phyloP scores from a whole-genome alignment of 306 rosid genomes.

The Lathyrus oleraceus region DNA sequence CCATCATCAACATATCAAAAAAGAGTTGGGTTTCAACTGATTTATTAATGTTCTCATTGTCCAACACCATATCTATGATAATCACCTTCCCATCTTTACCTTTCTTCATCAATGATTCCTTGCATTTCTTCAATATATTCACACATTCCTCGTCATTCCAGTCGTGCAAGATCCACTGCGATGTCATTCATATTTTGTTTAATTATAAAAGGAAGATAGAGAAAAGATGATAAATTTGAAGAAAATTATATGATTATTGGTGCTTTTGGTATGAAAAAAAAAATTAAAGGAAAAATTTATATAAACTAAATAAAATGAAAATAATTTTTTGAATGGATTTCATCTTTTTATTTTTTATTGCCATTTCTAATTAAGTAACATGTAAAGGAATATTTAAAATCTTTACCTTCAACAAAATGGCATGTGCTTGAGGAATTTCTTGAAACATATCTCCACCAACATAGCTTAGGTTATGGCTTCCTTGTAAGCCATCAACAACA shows the following conservation, averaged over 20 bases:
- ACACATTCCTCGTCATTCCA: constrained; percentile 31
- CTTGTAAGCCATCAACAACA: constrained; percentile 45
- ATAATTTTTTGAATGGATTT: no score
- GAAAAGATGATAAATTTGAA: background rate
- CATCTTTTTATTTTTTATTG: no score
- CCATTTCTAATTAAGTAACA: no score
- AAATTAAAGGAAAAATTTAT: no score
- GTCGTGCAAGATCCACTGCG: constrained; percentile 32
- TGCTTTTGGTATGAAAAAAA: no score
- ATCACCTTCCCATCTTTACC: constrained; percentile 26
- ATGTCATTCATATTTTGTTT: background rate
- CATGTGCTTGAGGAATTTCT: constrained; percentile 41
- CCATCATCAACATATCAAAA: constrained; percentile 23
- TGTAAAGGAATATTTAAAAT: no score
- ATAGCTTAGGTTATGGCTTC: constrained; percentile 32
- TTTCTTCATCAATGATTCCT: constrained; percentile 2
- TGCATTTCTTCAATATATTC: constrained; percentile 29
- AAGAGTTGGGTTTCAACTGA: background rate
- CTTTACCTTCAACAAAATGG: constrained; percentile 49
- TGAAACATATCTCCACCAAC: constrained; percentile 55
- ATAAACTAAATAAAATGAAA: no score
- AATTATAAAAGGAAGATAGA: background rate
- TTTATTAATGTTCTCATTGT: background rate
- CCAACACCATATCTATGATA: constrained; percentile 21
- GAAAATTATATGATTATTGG: background rate